These are phyloP conservation scores for Exophiala alcalophila DNA, from an alignment of 2,329 filamentous ascomycete species.

Conservation along the genomic window DNA sequence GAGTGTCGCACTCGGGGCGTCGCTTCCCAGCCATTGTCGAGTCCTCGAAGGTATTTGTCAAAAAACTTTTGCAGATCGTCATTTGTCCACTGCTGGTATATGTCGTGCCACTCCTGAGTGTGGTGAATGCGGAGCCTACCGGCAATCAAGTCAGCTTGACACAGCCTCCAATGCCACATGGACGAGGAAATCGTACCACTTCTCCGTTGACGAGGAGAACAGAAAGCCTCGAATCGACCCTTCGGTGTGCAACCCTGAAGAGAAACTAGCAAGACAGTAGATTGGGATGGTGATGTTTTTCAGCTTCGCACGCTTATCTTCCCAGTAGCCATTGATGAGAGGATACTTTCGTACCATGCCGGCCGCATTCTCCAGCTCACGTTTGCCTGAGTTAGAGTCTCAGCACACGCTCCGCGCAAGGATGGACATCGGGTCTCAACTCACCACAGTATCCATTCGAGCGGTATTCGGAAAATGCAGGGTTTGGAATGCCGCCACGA, in stretches of 20 bases:
- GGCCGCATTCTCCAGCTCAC: slow-evolving; percentile 38
- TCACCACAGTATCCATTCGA: slow-evolving; percentile 12
- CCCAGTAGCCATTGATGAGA: slow-evolving; percentile 33
- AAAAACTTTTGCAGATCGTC: slow-evolving; percentile 47
- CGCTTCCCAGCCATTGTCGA: slow-evolving; percentile 46
- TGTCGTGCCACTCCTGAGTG: slow-evolving; percentile 48
- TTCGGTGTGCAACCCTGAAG: slow-evolving; percentile 38
- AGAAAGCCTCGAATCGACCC: slow-evolving; percentile 40
- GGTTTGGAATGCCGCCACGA: slow-evolving; percentile 39
- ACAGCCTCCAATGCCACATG: not conserved
- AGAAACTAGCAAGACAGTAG: slow-evolving; percentile 38
- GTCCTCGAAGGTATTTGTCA: slow-evolving; percentile 45
- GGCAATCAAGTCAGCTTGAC: slow-evolving; percentile 9
- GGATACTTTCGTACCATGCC: slow-evolving; percentile 43
- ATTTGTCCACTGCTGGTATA: slow-evolving; percentile 38
- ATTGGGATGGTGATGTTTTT: slow-evolving; percentile 35
- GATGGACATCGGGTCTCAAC: too few relatives aligned
- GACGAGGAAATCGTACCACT: slow-evolving; percentile 34
- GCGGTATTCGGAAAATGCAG: slow-evolving; percentile 15
- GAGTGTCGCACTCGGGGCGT: slow-evolving; percentile 43
- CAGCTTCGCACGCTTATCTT: slow-evolving; percentile 27
- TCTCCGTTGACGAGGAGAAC: slow-evolving; percentile 39
- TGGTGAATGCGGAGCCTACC: slow-evolving; percentile 39
- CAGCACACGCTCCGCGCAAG: too few relatives aligned
- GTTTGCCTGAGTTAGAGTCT: slow-evolving; percentile 14